Evolutionary conservation across 306 rosid genomes (phyloP).

Genomic region (Prunus salicina): DNA sequence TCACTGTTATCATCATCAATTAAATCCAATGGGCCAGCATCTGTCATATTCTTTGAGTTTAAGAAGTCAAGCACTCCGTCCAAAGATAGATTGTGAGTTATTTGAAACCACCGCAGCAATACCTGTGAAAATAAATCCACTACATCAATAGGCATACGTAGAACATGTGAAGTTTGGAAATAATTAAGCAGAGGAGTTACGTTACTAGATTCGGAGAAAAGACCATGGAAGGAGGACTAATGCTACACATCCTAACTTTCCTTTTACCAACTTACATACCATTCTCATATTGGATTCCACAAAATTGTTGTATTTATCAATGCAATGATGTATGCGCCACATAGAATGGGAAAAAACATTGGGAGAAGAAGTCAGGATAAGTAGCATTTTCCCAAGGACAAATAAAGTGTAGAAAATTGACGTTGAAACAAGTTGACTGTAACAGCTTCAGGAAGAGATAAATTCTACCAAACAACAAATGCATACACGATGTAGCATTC

Average conservation of each 20-base stretch:
- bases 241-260: background rate
- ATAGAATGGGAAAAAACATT: background rate
- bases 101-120: conserved; percentile 73
- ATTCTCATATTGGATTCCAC: background rate
- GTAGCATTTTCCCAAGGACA: background rate
- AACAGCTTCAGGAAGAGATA: background rate
- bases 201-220: background rate
- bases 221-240: background rate
- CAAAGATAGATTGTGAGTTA: conserved; percentile 85
- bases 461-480: background rate
- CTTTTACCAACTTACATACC: background rate
- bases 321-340: background rate
- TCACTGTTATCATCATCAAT: conserved; percentile 82
- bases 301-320: background rate
- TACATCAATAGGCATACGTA: conserved; percentile 3
- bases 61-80: conserved; percentile 93
- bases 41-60: conserved; percentile 95
- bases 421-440: background rate
- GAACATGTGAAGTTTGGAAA: background rate
- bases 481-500: background rate
- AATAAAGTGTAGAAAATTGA: background rate
- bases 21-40: conserved; percentile 84
- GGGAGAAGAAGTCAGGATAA: background rate
- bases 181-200: background rate
- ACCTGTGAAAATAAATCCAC: conserved; percentile 52